phyloP scores from a whole-genome alignment of 805 yeast genomes.

The Yarrowia sp. region DNA sequence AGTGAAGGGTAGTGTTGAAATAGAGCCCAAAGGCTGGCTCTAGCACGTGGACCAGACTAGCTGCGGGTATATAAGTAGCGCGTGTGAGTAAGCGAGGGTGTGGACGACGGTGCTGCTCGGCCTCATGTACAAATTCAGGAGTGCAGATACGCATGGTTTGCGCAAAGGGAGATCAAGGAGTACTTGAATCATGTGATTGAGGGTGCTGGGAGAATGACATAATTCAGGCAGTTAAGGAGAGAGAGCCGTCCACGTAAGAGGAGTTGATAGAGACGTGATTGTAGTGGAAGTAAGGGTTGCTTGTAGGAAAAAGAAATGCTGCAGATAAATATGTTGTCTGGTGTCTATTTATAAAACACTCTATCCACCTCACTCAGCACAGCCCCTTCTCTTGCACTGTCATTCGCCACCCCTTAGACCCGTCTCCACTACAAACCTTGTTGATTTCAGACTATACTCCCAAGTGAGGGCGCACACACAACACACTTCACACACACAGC shows the following conservation, averaged over 20 bases:
- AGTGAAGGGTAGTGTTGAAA: no score
- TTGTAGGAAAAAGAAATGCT: background rate
- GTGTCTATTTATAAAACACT: no score
- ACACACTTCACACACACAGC: no score
- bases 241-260: background rate
- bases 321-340: no score
- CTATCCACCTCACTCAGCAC: no score
- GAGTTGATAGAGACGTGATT: no score
- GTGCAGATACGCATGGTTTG: conserved; percentile 14
- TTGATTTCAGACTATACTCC: conserved; percentile 1
- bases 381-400: no score
- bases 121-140: conserved; percentile 18
- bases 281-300: background rate
- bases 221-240: conserved; percentile 3
- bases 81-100: no score
- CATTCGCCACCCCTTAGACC: conserved; percentile 13
- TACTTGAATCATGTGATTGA: conserved; percentile 17
- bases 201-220: conserved; percentile 23
- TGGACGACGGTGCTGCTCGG: no score
- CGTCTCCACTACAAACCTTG: conserved; percentile 21
- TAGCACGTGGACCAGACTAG: no score
- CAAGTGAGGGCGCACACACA: background rate
- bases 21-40: no score
- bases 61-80: no score
- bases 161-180: conserved; percentile 25